A percentile compares a stretch with the other conserved stretches of the same genome.
Conservation (phyloP, 148 eudicot species). For the Salicornia ramosissima region DNA sequence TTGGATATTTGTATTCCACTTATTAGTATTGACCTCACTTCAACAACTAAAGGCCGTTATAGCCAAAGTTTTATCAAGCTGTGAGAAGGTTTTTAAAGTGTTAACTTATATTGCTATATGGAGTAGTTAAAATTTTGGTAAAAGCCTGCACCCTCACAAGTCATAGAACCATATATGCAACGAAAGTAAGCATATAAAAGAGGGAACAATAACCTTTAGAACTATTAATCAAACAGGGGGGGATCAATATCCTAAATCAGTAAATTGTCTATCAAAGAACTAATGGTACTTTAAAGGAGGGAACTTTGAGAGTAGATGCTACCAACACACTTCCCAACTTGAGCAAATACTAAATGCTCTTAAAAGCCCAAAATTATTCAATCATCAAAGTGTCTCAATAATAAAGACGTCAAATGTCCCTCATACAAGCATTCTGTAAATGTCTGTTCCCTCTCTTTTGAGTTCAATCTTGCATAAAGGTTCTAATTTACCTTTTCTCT, state of each 20-base stretch:
- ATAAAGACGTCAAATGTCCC: no score
- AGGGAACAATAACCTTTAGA: not conserved
- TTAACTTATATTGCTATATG: not conserved
- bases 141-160: not conserved
- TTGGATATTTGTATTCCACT: not conserved
- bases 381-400: not conserved
- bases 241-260: no score
- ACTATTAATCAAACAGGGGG: no score
- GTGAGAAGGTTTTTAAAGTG: not conserved
- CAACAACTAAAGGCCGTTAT: not conserved
- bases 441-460: no score
- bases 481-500: no score
- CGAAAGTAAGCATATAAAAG: not conserved
- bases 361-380: not conserved
- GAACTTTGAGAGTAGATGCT: not conserved
- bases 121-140: not conserved
- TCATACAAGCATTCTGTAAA: no score
- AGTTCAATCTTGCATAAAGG: no score
- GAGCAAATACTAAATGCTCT: not conserved
- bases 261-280: no score
- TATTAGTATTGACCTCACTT: not conserved
- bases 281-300: no score
- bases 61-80: not conserved
- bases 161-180: not conserved
- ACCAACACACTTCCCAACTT: not conserved